Evolutionary conservation across 345 rosid species (phyloP).

Genomic region (Brassica carinata): DNA sequence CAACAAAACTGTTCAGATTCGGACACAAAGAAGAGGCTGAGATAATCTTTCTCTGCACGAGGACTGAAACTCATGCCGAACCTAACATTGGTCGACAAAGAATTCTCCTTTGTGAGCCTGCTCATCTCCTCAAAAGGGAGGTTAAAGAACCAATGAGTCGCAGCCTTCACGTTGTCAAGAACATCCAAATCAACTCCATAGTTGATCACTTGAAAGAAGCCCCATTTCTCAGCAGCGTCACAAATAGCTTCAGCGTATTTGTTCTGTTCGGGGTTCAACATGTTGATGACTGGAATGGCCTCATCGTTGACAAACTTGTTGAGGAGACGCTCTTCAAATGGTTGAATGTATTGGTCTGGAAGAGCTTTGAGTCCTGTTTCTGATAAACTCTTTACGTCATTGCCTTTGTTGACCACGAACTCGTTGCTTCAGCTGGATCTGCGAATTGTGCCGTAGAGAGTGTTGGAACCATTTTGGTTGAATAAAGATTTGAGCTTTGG

Average conservation of each 20-base stretch:
- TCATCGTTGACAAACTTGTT: constrained; percentile 39
- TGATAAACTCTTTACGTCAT: constrained; percentile 55
- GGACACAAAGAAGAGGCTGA: constrained; percentile 52
- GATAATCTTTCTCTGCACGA: constrained; percentile 53
- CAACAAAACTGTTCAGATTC: constrained; percentile 44
- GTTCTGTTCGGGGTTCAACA: constrained; percentile 43
- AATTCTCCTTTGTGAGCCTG: constrained; percentile 41
- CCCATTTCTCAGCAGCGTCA: constrained; percentile 58
- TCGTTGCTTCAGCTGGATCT: constrained; percentile 36
- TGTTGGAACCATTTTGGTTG: constrained; percentile 44
- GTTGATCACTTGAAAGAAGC: constrained; percentile 54
- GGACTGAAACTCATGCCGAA: constrained; percentile 49
- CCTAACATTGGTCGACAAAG: constrained; percentile 37
- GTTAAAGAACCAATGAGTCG: constrained; percentile 49
- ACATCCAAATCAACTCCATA: constrained; percentile 51
- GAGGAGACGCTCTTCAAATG: constrained; percentile 43
- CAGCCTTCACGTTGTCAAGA: constrained; percentile 42
- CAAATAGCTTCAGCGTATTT: constrained; percentile 45
- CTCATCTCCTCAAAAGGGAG: constrained; percentile 47
- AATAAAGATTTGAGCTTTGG: neutral
- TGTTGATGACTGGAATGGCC: constrained; percentile 50
- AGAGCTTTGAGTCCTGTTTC: constrained; percentile 48
- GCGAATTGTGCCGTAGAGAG: constrained; percentile 17
- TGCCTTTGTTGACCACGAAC: constrained; percentile 47
- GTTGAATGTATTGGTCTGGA: constrained; percentile 51